Evolutionary conservation across 495 filamentous ascomycete species (phyloP).

Genomic region (Daldinia caldariorum): DNA sequence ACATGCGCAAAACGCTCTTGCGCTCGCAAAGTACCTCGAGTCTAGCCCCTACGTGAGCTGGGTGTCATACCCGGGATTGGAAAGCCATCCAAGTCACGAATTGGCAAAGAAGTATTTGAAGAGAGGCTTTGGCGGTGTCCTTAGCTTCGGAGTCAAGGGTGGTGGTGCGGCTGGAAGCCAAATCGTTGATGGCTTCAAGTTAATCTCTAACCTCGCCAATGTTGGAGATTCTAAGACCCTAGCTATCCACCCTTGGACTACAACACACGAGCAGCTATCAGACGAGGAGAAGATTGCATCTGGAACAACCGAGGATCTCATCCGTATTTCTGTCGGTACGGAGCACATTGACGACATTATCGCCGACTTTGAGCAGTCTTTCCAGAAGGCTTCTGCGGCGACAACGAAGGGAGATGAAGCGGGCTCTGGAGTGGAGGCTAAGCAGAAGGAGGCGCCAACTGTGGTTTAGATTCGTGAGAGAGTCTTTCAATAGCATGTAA

Average conservation of each 20-base stretch:
- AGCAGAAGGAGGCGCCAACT: constrained; percentile 51
- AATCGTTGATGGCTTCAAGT: constrained; percentile 93
- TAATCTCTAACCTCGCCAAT: constrained; percentile 91
- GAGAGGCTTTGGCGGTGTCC: constrained; percentile 88
- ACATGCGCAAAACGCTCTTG: constrained; percentile 85
- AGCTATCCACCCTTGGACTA: constrained; percentile 95
- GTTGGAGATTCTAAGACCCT: constrained; percentile 87
- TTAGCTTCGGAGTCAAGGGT: constrained; percentile 94
- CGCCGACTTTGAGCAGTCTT: constrained; percentile 93
- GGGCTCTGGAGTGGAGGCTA: constrained; percentile 34
- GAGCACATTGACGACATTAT: constrained; percentile 99
- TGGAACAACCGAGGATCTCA: constrained; percentile 90
- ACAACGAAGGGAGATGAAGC: constrained; percentile 41
- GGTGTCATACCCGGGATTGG: constrained; percentile 93
- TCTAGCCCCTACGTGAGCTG: constrained; percentile 84
- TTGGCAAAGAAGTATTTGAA: constrained; percentile 89
- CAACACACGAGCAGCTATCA: constrained; percentile 92
- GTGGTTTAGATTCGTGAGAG: constrained; percentile 45
- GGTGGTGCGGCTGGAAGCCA: constrained; percentile 81
- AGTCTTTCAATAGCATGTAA: background rate
- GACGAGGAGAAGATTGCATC: constrained; percentile 83
- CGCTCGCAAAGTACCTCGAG: constrained; percentile 85
- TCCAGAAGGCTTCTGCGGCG: constrained; percentile 63
- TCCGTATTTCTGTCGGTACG: constrained; percentile 95
- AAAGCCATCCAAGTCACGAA: constrained; percentile 81